Evolutionary conservation across 805 yeast genomes (phyloP), one percentile per base, ranked within the genome.

Genomic region (Zygotorulaspora danielsina): DNA sequence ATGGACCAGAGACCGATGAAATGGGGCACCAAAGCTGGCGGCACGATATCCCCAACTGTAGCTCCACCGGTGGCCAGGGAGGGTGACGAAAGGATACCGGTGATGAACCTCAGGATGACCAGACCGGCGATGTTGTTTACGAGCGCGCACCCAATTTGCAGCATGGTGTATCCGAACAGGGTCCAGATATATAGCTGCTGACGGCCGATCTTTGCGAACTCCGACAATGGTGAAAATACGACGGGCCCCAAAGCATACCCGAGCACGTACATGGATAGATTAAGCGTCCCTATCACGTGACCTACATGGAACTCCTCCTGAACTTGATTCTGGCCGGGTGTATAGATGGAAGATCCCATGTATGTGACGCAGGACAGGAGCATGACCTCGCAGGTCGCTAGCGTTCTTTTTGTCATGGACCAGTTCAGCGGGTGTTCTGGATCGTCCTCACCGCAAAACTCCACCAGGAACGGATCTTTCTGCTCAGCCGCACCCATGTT

Each of bases 211-310:
- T 57, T 53, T 2, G 78, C 72, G 34, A 73, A 66, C 53, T 79
- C 84, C 10, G 79, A 71, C 44, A 79, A 48, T 3, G 84, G 84
- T 0, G 81, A 72, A 38, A 76, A 72, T 2, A 76, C 45, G 64
- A 78, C 63, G 2, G 82, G 82, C 1, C 82, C 82, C 13, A 76
- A 35, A 37, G 79, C 84, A 50, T 79, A 78, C 7, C 83, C 84
- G 19, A 77, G 48, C 6, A 78, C 78, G 46, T 72, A 79, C 26
- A 76, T 45, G 0, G 80, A 61, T 49, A 79, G 63, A 2, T 79
- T 78, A 24, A 79, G 60, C 1, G 71, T 61, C 0, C 78, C 76
- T 4, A 66, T 66, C 5, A 67, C 70, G 21, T 59, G 58, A 11
- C 71, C 61, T 4, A 73, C 67, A n/a, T 59, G 45, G 48, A 76